Percentiles rank a stretch among this genome's conserved stretches.
Conservation (phyloP, 495 filamentous ascomycete species). For the Echria macrotheca region DNA sequence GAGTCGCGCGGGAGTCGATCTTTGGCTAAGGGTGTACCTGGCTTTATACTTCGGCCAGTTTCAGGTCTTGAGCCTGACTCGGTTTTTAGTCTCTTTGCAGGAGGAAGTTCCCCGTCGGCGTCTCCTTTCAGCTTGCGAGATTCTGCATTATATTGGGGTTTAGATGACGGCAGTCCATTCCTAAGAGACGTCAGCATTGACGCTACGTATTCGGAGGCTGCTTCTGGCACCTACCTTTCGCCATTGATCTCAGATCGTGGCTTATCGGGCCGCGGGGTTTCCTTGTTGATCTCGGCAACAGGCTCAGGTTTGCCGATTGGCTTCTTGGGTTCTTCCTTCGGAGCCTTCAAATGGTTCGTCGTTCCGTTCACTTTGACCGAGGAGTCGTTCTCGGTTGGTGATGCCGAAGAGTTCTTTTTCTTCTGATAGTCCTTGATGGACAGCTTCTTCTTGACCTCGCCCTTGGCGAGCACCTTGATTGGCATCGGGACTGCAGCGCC, state of each 20-base stretch:
- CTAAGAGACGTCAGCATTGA: too few species aligned
- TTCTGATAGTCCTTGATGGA: conserved; percentile 45
- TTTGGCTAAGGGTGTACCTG: conserved; percentile 18
- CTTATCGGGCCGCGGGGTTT: conserved; percentile 17
- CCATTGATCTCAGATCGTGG: conserved; percentile 22
- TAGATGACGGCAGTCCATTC: too few species aligned
- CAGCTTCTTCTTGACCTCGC: conserved; percentile 43
- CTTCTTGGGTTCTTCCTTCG: conserved; percentile 13
- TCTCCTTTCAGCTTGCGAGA: conserved; percentile 36
- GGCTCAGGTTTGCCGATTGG: conserved; percentile 17
- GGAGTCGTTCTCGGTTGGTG: conserved; percentile 32
- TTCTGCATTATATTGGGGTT: conserved; percentile 26
- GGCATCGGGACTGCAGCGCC: conserved; percentile 19
- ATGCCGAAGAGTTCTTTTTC: conserved; percentile 34
- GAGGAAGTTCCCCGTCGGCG: conserved; percentile 27
- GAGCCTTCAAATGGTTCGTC: conserved; percentile 9
- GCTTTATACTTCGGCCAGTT: conserved; percentile 20
- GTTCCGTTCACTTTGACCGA: too few species aligned
- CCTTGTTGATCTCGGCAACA: too few species aligned
- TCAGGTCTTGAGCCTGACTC: conserved; percentile 28
- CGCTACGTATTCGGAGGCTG: too few species aligned
- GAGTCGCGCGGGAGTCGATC: too few species aligned
- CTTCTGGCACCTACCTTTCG: conserved; percentile 26
- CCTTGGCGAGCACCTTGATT: conserved; percentile 23
- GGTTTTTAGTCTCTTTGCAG: conserved; percentile 34